These are phyloP conservation scores for Thelonectria rubi DNA, from an alignment of 2,329 filamentous ascomycete species.

Conservation along the genomic window DNA sequence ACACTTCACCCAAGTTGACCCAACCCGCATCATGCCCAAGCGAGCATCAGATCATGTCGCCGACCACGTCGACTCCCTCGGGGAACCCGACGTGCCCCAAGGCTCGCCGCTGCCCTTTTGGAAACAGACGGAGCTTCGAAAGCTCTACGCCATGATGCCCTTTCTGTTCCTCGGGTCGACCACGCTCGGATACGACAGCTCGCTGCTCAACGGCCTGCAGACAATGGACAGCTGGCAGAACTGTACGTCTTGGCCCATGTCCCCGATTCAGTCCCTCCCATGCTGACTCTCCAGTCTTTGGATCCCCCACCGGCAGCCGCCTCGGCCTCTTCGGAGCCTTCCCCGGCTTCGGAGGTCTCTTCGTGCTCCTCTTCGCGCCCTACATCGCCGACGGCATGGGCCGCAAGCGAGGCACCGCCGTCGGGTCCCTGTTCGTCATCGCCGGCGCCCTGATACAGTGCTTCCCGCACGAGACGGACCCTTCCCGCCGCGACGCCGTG, in stretches of 20 bases:
- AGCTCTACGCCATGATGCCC: conserved; percentile 37
- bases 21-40: background rate
- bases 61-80: conserved; percentile 21
- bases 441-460: conserved; percentile 36
- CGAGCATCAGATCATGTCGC: conserved; percentile 15
- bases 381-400: conserved; percentile 39
- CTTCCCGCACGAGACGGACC: conserved; percentile 26
- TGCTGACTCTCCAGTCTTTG: conserved; percentile 30
- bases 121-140: conserved; percentile 37
- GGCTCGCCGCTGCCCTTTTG: conserved; percentile 33
- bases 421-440: conserved; percentile 34
- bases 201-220: conserved; percentile 34
- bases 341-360: conserved; percentile 37
- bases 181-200: conserved; percentile 34
- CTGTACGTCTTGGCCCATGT: conserved; percentile 13
- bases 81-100: conserved; percentile 19
- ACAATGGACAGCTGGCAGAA: conserved; percentile 37
- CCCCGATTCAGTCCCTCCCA: fast-evolving
- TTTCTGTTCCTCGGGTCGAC: conserved; percentile 40
- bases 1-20: background rate
- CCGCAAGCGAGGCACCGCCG: conserved; percentile 35
- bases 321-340: conserved; percentile 40
- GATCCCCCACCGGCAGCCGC: conserved; percentile 35
- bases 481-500: conserved; percentile 27
- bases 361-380: conserved; percentile 38